Conservation (phyloP, 768 basidiomycete genomes). For the Brasilioporus rufonigricans region DNA sequence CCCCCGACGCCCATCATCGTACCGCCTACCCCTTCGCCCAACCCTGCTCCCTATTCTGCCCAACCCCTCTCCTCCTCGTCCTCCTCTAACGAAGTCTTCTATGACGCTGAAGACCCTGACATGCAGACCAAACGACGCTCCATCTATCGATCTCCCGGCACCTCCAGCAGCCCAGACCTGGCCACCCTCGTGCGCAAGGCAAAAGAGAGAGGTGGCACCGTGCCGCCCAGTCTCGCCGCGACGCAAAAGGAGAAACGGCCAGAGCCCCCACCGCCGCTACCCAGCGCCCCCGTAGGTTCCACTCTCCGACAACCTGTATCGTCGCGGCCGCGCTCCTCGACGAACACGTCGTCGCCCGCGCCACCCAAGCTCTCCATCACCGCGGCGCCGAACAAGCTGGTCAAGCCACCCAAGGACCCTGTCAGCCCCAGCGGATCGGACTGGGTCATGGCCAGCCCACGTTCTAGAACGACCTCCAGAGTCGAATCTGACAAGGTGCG, state of each 20-base stretch:
- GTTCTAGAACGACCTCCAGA: conserved; percentile 39
- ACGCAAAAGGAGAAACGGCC: conserved; percentile 32
- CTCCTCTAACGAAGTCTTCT: conserved; percentile 57
- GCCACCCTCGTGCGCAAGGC: conserved; percentile 84
- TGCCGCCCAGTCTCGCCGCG: conserved; percentile 32
- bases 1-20: conserved; percentile 62
- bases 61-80: conserved; percentile 42
- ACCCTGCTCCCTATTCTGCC: conserved; percentile 33
- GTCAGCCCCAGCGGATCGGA: conserved; percentile 40
- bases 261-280: conserved; percentile 46
- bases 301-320: conserved; percentile 26
- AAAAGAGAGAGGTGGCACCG: conserved; percentile 59
- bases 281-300: conserved; percentile 24
- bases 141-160: conserved; percentile 85
- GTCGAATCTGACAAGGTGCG: conserved; percentile 50
- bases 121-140: conserved; percentile 76
- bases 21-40: conserved; percentile 66
- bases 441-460: conserved; percentile 49
- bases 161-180: conserved; percentile 88
- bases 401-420: conserved; percentile 28
- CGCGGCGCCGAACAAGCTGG: conserved; percentile 21
- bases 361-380: conserved; percentile 39
- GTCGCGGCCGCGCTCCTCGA: conserved; percentile 43
- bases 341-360: conserved; percentile 31
- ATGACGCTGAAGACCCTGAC: conserved; percentile 65